These are phyloP conservation scores for Fusarium sacchari DNA, from an alignment of 2,329 filamentous ascomycete species.

Conservation along the genomic window DNA sequence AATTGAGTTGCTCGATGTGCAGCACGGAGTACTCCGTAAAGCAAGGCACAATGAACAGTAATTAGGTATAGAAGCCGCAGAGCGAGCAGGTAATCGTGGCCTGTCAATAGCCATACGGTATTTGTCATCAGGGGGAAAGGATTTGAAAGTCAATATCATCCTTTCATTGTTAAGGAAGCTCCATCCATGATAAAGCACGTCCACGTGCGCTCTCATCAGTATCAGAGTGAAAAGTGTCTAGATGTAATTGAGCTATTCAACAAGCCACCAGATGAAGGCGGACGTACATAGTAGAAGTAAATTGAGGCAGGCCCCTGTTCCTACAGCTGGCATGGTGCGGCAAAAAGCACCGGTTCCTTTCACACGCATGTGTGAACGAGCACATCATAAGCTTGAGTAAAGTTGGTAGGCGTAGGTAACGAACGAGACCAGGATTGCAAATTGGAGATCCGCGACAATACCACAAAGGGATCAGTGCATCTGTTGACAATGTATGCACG, in stretches of 20 bases:
- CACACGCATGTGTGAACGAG: background rate
- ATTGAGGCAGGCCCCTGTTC: background rate
- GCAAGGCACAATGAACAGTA: background rate
- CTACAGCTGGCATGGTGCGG: background rate
- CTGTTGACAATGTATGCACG: conserved; percentile 18
- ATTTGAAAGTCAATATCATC: conserved; percentile 12
- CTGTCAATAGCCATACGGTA: background rate
- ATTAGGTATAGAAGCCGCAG: background rate
- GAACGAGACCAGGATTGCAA: conserved; percentile 6
- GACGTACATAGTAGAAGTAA: background rate
- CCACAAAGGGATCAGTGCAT: conserved; percentile 27
- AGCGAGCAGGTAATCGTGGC: background rate
- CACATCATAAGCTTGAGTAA: background rate
- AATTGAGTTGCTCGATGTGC: conserved; percentile 5
- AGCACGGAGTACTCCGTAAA: background rate
- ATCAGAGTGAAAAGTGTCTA: background rate
- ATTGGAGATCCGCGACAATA: conserved; percentile 21
- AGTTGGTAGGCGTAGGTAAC: background rate
- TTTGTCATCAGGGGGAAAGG: background rate
- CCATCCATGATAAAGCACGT: background rate
- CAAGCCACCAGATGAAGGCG: background rate
- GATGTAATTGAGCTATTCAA: background rate
- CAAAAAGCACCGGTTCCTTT: background rate
- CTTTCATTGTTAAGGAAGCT: conserved; percentile 2
- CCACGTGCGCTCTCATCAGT: background rate